A percentile compares a stretch with the other conserved stretches of the same genome.
Evolutionary conservation across 208 protist genomes (phyloP).

Genomic region (Acanthamoeba divionensis): DNA sequence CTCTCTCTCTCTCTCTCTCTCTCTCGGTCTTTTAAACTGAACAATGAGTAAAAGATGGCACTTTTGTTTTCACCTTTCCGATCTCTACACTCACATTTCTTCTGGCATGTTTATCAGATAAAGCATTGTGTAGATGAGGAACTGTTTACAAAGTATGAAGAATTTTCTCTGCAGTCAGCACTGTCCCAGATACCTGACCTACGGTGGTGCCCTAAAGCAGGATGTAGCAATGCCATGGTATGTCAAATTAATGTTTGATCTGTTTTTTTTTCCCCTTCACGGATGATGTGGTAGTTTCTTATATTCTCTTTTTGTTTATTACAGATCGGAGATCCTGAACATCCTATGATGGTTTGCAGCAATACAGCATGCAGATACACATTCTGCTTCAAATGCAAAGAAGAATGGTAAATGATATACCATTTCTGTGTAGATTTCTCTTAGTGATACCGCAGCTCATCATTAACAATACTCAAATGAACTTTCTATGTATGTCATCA

Average conservation of each 20-base stretch:
- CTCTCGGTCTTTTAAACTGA: not conserved
- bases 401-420: constrained; percentile 2
- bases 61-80: too few species aligned
- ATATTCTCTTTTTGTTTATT: not conserved
- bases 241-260: too few species aligned
- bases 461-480: not conserved
- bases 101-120: not conserved
- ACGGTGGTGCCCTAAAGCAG: constrained; percentile 63
- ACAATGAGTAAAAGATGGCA: too few species aligned
- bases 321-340: constrained; percentile 23
- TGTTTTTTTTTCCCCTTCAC: too few species aligned
- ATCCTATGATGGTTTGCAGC: constrained; percentile 57
- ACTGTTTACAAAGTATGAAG: constrained; percentile 40
- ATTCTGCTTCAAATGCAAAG: constrained; percentile 60
- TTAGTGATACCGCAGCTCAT: not conserved
- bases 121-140: constrained; percentile 16
- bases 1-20: too few species aligned
- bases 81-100: too few species aligned
- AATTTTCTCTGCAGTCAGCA: constrained; percentile 11
- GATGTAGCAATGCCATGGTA: constrained; percentile 65
- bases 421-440: not conserved
- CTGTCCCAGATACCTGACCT: constrained; percentile 42
- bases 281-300: not conserved
- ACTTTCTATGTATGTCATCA: not conserved
- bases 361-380: constrained; percentile 30